A percentile compares a stretch with the other conserved stretches of the same genome.
phyloP scores from a whole-genome alignment of 441 rosid species.

The Adansonia gregorii region DNA sequence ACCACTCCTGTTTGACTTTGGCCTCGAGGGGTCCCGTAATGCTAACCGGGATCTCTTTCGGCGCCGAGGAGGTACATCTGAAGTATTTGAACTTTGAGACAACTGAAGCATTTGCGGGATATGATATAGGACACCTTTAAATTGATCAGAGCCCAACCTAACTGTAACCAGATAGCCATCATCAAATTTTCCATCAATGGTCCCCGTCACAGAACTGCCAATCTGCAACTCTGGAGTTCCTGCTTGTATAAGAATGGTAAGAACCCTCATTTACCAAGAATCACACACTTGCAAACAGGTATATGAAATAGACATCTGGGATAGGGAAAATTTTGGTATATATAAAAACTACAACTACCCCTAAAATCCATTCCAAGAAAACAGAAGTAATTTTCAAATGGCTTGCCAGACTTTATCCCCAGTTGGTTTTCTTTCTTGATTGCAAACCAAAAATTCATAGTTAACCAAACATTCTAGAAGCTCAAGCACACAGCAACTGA shows the following conservation, averaged over 20 bases:
- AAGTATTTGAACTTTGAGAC: constrained; percentile 43
- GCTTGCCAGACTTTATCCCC: neutral
- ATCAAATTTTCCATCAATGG: constrained; percentile 84
- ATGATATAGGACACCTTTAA: constrained; percentile 85
- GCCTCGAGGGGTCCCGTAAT: constrained; percentile 57
- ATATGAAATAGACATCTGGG: neutral
- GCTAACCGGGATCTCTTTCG: constrained; percentile 57
- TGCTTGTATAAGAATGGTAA: constrained; percentile 27
- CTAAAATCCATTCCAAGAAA: constrained; percentile 12
- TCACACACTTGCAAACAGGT: neutral
- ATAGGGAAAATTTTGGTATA: neutral
- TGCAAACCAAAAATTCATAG: neutral
- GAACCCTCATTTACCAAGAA: neutral
- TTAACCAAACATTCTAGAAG: neutral
- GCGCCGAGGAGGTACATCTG: constrained; percentile 45
- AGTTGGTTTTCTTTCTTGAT: neutral
- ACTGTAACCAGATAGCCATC: constrained; percentile 78
- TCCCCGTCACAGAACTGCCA: constrained; percentile 67
- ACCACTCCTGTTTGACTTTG: constrained; percentile 77
- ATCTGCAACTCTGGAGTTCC: constrained; percentile 47
- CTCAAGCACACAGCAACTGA: neutral
- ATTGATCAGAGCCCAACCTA: constrained; percentile 54
- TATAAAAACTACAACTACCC: constrained; percentile 1
- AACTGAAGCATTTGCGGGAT: constrained; percentile 50
- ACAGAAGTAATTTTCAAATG: neutral